Evolutionary conservation across 1,284 basidiomycete genomes (phyloP), one percentile per base, ranked within the genome.

Genomic region (Microbotryum scabiosae): DNA sequence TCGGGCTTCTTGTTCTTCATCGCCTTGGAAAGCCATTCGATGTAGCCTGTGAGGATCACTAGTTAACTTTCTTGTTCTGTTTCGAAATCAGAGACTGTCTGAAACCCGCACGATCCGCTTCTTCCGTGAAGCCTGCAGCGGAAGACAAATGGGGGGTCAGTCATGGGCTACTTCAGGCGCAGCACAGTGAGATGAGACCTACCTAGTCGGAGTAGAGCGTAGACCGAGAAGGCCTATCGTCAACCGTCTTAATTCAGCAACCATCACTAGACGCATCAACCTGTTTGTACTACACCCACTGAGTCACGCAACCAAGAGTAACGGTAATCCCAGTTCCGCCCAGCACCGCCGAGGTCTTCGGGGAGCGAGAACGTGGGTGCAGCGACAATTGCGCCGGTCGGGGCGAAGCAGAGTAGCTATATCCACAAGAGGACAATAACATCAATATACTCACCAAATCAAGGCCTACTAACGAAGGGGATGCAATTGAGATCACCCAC

Each of bases 331-430:
- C 90, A 93, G 72, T 93, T 92, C 54, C 90, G 41, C 0, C 83
- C 84, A 2, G 90, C 90, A 0, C 89, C 89, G 43, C 67, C 54
- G 1, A 94, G 88, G 67, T 84, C 86, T 73, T 96, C 92, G 0
- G 91, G 91, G 12, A 97, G 78, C 66, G 86, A 88, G 76, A 97
- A 96, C 0, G 91, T 96, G 0, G 92, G 90, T 63, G 88, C 90
- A 0, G 91, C 91, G 5, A 94, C 85, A 53, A 93, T 86, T 1
- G 91, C 91, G 28, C 90, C 74, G 1, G 88, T 91, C 0, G 87
- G 87, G 70, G 90, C 86, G 70, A 81, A 91, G 49, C 89, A 89
- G 63, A 91, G 79, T n/a, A 91, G 78, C 73, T 66, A 54, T 2
- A 9, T 23, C n/a, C 36, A 18, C 5, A 36, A 36, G 20, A 23